phyloP scores from a whole-genome alignment of 2,329 filamentous ascomycete species.

The Hypocreales sp. region DNA sequence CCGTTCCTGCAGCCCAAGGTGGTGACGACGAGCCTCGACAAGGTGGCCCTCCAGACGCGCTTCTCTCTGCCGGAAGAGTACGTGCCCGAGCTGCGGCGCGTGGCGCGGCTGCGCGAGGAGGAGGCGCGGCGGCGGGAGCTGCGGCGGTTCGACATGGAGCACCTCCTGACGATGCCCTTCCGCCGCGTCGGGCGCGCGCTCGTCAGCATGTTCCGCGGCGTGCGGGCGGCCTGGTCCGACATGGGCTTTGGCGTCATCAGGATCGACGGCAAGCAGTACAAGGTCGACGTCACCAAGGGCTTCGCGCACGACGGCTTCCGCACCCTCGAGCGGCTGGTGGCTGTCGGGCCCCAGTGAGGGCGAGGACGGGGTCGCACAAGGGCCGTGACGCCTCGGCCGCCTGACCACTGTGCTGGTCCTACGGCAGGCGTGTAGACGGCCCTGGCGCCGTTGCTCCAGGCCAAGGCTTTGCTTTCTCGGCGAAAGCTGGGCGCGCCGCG shows the following conservation, averaged over 20 bases:
- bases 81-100: conserved; percentile 17
- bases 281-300: conserved; percentile 40
- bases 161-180: conserved; percentile 42
- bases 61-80: conserved; percentile 22
- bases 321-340: conserved; percentile 39
- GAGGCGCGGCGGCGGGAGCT: conserved; percentile 20
- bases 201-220: conserved; percentile 23
- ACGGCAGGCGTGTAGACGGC: too few relatives aligned
- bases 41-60: conserved; percentile 19
- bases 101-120: conserved; percentile 17
- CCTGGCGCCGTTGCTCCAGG: too few relatives aligned
- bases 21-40: conserved; percentile 18
- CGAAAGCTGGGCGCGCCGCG: too few relatives aligned
- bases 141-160: conserved; percentile 35
- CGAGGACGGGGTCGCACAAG: not conserved
- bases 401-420: too few relatives aligned
- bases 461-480: too few relatives aligned
- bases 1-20: conserved; percentile 30
- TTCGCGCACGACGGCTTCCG: conserved; percentile 44
- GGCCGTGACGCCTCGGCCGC: too few relatives aligned
- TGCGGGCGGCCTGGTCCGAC: conserved; percentile 35
- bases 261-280: conserved; percentile 32
- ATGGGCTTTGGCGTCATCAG: conserved; percentile 38
- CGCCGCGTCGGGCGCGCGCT: conserved; percentile 29
- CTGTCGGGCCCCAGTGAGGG: conserved; percentile 11